Percentiles rank a stretch among this genome's conserved stretches.
These are phyloP conservation scores for Agrostemma githago DNA, from an alignment of 148 eudicot species.

Conservation along the genomic window DNA sequence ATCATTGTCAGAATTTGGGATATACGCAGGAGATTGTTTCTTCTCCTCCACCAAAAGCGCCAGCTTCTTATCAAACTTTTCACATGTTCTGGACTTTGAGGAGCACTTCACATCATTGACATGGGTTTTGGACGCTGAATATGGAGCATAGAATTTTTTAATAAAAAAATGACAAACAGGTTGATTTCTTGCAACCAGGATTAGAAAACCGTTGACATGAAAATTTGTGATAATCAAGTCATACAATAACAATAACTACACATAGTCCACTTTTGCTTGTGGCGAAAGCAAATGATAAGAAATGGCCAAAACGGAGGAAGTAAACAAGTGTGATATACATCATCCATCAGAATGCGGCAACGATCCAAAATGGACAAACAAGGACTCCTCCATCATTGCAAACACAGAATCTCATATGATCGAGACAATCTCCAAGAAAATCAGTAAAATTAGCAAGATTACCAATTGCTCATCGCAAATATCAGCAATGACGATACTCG, in stretches of 20 bases:
- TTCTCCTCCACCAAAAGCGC: background rate
- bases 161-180: background rate
- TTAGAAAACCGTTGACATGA: background rate
- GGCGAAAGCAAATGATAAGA: background rate
- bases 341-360: too few species aligned
- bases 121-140: background rate
- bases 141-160: background rate
- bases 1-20: conserved; percentile 18
- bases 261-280: too few species aligned
- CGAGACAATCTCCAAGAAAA: too few species aligned
- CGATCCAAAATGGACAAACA: background rate
- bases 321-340: too few species aligned
- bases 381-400: too few species aligned
- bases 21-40: background rate
- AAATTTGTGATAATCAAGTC: background rate
- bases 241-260: too few species aligned
- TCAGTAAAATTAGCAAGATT: too few species aligned
- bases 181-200: background rate
- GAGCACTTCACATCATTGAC: background rate
- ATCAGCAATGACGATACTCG: too few species aligned
- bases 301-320: background rate
- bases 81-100: too few species aligned
- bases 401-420: too few species aligned
- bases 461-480: too few species aligned
- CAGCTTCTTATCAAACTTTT: background rate